Percentiles rank a stretch among this genome's conserved stretches.
Evolutionary conservation across 1,139 yeast genomes (phyloP).

Genomic region (Suhomyces panamericanus): DNA sequence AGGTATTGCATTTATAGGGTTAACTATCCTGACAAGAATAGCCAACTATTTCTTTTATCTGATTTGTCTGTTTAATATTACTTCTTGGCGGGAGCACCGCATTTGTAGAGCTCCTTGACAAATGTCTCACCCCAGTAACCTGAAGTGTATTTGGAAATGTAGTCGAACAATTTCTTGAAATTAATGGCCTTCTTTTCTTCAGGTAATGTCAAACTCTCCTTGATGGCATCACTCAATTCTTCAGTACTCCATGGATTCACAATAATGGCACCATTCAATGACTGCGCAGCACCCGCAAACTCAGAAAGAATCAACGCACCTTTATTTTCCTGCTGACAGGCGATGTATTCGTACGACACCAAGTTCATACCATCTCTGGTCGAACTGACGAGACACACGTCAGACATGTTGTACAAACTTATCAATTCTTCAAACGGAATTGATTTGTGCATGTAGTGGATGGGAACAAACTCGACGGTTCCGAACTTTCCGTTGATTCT

Average conservation of each 20-base stretch:
- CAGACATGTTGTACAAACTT: conserved; percentile 80
- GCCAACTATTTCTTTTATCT: not conserved
- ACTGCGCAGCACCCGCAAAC: conserved; percentile 99
- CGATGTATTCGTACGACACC: conserved; percentile 93
- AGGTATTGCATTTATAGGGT: too few species aligned
- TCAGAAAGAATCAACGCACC: conserved; percentile 89
- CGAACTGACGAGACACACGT: conserved; percentile 88
- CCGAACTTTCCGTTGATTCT: conserved; percentile 96
- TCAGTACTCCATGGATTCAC: conserved; percentile 99
- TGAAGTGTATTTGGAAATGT: conserved; percentile 89
- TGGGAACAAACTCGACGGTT: conserved; percentile 95
- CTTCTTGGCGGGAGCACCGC: conserved; percentile 11
- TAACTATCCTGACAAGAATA: too few species aligned
- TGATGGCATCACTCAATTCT: conserved; percentile 81
- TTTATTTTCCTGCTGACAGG: conserved; percentile 84
- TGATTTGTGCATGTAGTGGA: conserved; percentile 92
- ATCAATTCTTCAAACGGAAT: conserved; percentile 89
- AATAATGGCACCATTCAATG: conserved; percentile 86
- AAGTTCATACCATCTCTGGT: conserved; percentile 99
- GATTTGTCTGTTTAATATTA: not conserved
- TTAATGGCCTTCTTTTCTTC: conserved; percentile 75
- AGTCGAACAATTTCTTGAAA: conserved; percentile 78
- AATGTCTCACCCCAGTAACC: conserved; percentile 97
- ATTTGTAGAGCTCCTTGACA: conserved; percentile 76
- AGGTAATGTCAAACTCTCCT: conserved; percentile 84